Evolutionary conservation across 257 asterid genomes (phyloP).

Genomic region (Solanum habrochaites): DNA sequence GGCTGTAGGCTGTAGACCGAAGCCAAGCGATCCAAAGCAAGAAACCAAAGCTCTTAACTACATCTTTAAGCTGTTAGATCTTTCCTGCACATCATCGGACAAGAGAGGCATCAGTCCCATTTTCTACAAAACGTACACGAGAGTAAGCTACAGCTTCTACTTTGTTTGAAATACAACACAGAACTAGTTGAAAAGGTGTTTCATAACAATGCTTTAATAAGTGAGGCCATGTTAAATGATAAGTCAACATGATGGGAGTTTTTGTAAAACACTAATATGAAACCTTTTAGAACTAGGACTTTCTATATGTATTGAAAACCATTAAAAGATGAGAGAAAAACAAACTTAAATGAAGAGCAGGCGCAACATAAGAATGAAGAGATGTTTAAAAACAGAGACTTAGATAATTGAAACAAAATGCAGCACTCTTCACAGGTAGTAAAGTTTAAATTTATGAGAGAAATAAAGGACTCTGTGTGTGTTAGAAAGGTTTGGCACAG

Average conservation of each 20-base stretch:
- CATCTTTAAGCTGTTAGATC: slow-evolving; percentile 4
- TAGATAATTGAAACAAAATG: neutral
- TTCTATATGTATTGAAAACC: neutral
- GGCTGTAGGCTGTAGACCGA: neutral
- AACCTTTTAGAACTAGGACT: neutral
- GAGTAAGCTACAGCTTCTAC: neutral
- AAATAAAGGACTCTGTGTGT: neutral
- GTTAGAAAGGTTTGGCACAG: neutral
- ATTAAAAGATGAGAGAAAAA: neutral
- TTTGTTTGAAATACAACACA: neutral
- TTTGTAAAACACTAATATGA: neutral
- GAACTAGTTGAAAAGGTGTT: neutral
- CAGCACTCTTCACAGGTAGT: neutral
- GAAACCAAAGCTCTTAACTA: neutral
- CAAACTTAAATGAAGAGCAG: neutral
- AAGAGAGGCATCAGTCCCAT: neutral
- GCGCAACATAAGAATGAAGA: neutral
- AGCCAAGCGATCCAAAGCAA: neutral
- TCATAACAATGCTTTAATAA: neutral
- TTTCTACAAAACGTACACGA: neutral
- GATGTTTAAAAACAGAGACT: neutral
- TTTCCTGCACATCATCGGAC: slow-evolving; percentile 17
- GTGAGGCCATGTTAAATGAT: neutral
- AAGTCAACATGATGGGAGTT: neutral
- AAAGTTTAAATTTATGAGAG: neutral